phyloP scores from a whole-genome alignment of 768 basidiomycete genomes.

The Mycena galericulata region DNA sequence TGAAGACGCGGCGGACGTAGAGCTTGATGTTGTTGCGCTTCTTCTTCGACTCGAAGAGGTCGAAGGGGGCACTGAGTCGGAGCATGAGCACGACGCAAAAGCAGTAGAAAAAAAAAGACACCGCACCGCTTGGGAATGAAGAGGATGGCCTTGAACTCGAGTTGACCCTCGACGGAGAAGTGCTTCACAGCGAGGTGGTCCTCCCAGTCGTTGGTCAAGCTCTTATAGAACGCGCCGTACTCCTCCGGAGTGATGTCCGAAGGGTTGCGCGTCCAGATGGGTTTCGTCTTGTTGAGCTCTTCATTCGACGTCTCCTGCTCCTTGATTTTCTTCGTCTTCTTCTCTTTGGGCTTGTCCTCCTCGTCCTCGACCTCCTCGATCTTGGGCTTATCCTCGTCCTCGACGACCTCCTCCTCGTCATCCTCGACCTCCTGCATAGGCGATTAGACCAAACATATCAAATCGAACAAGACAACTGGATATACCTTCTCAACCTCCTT shows the following conservation, averaged over 20 bases:
- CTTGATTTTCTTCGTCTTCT: conserved; percentile 96
- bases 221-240: conserved; percentile 98
- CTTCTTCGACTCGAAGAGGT: conserved; percentile 99
- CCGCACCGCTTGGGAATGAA: conserved; percentile 94
- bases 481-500: conserved; percentile 99
- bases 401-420: conserved; percentile 78
- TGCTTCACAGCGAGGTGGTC: conserved; percentile 99
- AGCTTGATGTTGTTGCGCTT: conserved; percentile 99
- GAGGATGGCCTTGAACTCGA: conserved; percentile 99
- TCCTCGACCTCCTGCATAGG: conserved; percentile 84
- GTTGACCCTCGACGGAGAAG: conserved; percentile 99
- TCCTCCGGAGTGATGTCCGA: conserved; percentile 93
- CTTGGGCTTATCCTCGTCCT: conserved; percentile 82
- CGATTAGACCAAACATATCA: conserved; percentile 6
- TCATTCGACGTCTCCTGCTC: conserved; percentile 89
- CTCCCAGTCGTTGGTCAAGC: conserved; percentile 99
- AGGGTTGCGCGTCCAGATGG: conserved; percentile 99
- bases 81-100: conserved; percentile 11
- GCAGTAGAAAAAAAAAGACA: not conserved
- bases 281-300: conserved; percentile 99
- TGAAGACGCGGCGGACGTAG: conserved; percentile 99
- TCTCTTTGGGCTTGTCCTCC: conserved; percentile 86
- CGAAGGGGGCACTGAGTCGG: conserved; percentile 88
- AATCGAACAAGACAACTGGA: conserved; percentile 39
- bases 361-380: conserved; percentile 89